A percentile compares a stretch with the other conserved stretches of the same genome.
phyloP scores from a whole-genome alignment of 768 basidiomycete genomes.

The Boletales sp. region DNA sequence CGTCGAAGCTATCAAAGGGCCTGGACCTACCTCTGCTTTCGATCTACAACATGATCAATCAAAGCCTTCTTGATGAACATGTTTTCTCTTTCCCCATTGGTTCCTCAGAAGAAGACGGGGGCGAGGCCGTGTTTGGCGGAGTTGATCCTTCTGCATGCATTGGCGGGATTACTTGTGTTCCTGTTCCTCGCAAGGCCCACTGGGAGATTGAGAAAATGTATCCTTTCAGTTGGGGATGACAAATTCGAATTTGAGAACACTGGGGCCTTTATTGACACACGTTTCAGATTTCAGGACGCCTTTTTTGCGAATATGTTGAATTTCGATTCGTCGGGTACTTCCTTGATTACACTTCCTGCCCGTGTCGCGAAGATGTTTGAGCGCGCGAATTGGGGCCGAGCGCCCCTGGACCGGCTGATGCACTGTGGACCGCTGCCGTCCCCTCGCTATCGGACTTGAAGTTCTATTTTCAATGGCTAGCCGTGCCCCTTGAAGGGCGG shows the following conservation, averaged over 20 bases:
- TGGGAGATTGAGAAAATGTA: slow-evolving; percentile 96
- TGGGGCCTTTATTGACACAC: slow-evolving; percentile 89
- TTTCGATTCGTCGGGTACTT: slow-evolving; percentile 58
- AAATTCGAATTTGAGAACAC: slow-evolving; percentile 88
- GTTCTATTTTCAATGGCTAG: slow-evolving; percentile 76
- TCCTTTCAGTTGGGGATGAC: slow-evolving; percentile 70
- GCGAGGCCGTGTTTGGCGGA: slow-evolving; percentile 90
- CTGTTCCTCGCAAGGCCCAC: slow-evolving; percentile 92
- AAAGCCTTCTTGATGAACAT: slow-evolving; percentile 75
- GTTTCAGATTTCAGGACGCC: slow-evolving; percentile 35
- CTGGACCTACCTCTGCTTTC: slow-evolving; percentile 97
- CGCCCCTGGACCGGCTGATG: slow-evolving; percentile 97
- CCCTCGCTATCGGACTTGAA: slow-evolving; percentile 76
- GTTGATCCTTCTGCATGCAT: slow-evolving; percentile 73
- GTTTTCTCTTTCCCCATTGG: slow-evolving; percentile 96
- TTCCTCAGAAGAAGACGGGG: slow-evolving; percentile 80
- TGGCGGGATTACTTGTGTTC: slow-evolving; percentile 82
- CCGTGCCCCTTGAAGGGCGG: slow-evolving; percentile 72
- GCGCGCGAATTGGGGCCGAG: slow-evolving; percentile 90
- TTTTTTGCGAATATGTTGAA: slow-evolving; percentile 1
- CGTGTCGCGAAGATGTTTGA: slow-evolving; percentile 98
- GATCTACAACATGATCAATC: slow-evolving; percentile 89
- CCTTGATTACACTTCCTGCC: slow-evolving; percentile 87
- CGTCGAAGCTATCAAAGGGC: slow-evolving; percentile 91
- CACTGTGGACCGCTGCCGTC: slow-evolving; percentile 75